These are phyloP conservation scores for Diplotaxis tenuifolia DNA, from an alignment of 345 rosid genomes.

Conservation along the genomic window DNA sequence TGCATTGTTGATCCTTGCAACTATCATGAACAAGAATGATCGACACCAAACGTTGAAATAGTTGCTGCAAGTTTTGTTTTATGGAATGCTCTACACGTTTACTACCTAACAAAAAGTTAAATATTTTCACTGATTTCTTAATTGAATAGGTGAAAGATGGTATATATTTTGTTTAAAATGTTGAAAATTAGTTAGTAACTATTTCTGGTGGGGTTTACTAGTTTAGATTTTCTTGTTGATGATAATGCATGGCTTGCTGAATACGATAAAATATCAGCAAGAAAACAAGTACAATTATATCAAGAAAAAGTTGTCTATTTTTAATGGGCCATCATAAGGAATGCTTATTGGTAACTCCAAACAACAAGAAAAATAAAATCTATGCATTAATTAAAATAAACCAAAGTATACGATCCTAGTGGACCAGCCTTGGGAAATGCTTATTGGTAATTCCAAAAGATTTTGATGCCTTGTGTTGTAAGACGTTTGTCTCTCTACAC, in stretches of 20 bases:
- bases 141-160: not conserved
- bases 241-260: slow-evolving; percentile 35
- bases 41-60: not conserved
- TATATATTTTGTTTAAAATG: not conserved
- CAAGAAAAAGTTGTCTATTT: slow-evolving; percentile 3
- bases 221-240: slow-evolving; percentile 21
- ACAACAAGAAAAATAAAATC: slow-evolving; percentile 11
- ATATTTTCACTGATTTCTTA: not conserved
- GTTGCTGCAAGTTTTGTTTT: not conserved
- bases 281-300: slow-evolving; percentile 14
- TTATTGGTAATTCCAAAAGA: slow-evolving; percentile 39
- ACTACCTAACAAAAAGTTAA: not conserved
- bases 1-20: not conserved
- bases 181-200: slow-evolving; percentile 16
- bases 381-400: not conserved
- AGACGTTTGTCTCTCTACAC: slow-evolving; percentile 26
- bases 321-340: slow-evolving; percentile 23
- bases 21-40: not conserved
- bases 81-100: not conserved
- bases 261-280: slow-evolving; percentile 26
- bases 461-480: slow-evolving; percentile 27
- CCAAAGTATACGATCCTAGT: slow-evolving; percentile 22
- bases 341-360: slow-evolving; percentile 36
- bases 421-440: slow-evolving; percentile 36
- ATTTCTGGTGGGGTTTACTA: slow-evolving; percentile 29